Evolutionary conservation across 192 early-diverging fungal genomes (phyloP).

Genomic region (Pilaira anomala): DNA sequence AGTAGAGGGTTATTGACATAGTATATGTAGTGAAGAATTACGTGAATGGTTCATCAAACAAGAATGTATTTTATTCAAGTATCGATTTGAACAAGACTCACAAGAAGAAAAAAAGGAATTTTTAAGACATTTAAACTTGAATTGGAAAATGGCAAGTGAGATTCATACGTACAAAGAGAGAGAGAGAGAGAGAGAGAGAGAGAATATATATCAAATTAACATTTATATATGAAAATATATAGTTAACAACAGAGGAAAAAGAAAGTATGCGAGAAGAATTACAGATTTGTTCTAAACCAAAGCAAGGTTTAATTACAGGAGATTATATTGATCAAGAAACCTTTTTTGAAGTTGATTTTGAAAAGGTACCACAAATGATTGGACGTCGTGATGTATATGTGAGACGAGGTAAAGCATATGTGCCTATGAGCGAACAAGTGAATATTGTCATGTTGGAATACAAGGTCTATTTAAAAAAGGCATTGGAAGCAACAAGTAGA

Average conservation of each 20-base stretch:
- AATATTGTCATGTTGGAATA: conserved; percentile 77
- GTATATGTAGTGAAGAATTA: conserved; percentile 56
- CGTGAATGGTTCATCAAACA: conserved; percentile 74
- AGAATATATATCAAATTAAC: not conserved
- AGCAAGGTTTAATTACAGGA: not conserved
- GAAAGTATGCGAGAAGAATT: conserved; percentile 21
- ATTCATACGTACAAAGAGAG: no score
- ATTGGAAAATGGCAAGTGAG: conserved; percentile 45
- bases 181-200: not conserved
- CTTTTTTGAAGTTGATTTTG: conserved; percentile 65
- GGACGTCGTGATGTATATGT: conserved; percentile 57
- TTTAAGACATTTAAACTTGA: conserved; percentile 44
- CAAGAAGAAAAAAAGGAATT: conserved; percentile 52
- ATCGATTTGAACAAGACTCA: conserved; percentile 44
- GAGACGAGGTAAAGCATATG: conserved; percentile 63
- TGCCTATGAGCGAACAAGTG: conserved; percentile 69
- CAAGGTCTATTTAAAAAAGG: conserved; percentile 52
- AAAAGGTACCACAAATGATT: conserved; percentile 64
- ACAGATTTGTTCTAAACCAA: conserved; percentile 5
- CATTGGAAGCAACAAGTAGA: conserved; percentile 38
- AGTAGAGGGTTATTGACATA: not conserved
- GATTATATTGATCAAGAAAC: conserved; percentile 35
- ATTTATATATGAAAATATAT: no score
- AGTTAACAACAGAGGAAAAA: conserved; percentile 33
- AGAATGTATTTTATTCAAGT: conserved; percentile 65